Base-by-base conservation (phyloP, 2,329 filamentous ascomycete genomes). In the Aspergillus fijiensis region DNA sequence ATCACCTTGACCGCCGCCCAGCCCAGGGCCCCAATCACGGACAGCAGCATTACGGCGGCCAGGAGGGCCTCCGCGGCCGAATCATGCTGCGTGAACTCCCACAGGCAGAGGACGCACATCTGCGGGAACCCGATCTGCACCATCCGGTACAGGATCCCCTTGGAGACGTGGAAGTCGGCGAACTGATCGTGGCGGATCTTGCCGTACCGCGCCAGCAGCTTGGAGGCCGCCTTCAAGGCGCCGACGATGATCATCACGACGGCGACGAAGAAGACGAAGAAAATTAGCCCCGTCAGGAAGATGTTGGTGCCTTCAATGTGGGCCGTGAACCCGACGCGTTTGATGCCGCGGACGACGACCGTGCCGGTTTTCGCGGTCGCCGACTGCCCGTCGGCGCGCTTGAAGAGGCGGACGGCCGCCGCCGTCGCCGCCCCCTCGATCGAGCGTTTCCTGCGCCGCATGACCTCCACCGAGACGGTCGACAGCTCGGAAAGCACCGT, bases 1-100 rank as follows among this genome's bases (percentile, higher is more conserved):
- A 96, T 90, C 64, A 97, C 91, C 81, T 96, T 96, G 78, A 85
- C 88, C 0, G 91, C 87, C 45, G 92, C 93, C 90, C 91, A 96
- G 21, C 79, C 87, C 19, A 98, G 84, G 29, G 92, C 90, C 57
- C 83, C 81, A 29, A 88, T 81, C 82, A 96, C 89, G 62, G 89
- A 88, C 68, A 96, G 80, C 74, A 97, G 85, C 82, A 96, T 96
- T 76, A 96, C 89, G 63, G 95, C 85, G 31, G 92, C 93, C 31
- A 97, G 82, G 48, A 96, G 89, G 51, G 96, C 85, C 72, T 94
- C 88, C 25, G 91, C 93, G 5, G 89, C 81, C 1, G 94, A 97
- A 77, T 98, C 93, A 63, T 85, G 84, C 70, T 88, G 84, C 2
- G 92, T 96, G 61, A 97, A 88, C 74, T 98, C 92, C 93, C 93